phyloP scores from a whole-genome alignment of 495 filamentous ascomycete species.

The Endocarpon pusillum region DNA sequence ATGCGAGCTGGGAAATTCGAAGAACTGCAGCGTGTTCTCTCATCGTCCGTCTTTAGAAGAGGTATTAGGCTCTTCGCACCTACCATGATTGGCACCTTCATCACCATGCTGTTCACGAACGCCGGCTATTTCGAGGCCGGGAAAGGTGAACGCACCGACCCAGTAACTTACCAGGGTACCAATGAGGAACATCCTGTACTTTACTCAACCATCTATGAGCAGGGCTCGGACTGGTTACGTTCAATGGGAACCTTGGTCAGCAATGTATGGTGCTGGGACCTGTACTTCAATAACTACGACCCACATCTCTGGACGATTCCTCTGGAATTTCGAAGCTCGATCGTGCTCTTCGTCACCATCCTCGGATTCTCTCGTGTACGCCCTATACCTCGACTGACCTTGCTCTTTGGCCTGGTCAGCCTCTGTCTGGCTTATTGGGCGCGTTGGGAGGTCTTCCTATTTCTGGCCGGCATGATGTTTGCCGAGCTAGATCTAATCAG shows the following conservation, averaged over 20 bases:
- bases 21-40: conserved; percentile 28
- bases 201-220: conserved; percentile 27
- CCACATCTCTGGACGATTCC: conserved; percentile 62
- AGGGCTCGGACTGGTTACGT: conserved; percentile 26
- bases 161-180: conserved; percentile 22
- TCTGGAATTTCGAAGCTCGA: conserved; percentile 46
- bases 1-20: conserved; percentile 37
- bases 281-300: conserved; percentile 35
- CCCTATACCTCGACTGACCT: conserved; percentile 27
- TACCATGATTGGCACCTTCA: conserved; percentile 34
- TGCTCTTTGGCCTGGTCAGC: conserved; percentile 40
- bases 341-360: conserved; percentile 44
- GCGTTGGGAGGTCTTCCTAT: conserved; percentile 43
- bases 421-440: no score
- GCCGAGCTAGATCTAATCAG: conserved; percentile 40
- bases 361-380: conserved; percentile 36
- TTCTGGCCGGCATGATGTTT: conserved; percentile 40
- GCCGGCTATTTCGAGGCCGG: conserved; percentile 32
- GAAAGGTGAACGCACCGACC: conserved; percentile 26
- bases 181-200: conserved; percentile 30
- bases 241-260: conserved; percentile 30
- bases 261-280: conserved; percentile 6
- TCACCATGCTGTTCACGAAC: conserved; percentile 36
- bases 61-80: conserved; percentile 46
- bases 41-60: conserved; percentile 48